Evolutionary conservation across 192 early-diverging fungal species (phyloP).

Genomic region (Jimgerdemannia flammicorona): DNA sequence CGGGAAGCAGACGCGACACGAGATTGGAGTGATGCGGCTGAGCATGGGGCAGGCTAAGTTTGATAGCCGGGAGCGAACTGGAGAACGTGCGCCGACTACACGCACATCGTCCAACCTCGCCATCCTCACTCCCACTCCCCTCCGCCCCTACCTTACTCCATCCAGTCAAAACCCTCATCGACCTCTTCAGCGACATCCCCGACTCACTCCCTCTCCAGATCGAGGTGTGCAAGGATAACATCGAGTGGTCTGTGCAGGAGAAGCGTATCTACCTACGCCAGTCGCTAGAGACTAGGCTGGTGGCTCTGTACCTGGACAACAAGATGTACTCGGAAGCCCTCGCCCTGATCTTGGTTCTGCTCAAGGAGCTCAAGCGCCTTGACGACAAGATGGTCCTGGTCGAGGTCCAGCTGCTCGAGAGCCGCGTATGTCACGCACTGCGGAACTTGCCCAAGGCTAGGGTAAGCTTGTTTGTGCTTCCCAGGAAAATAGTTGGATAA

Average conservation of each 20-base stretch:
- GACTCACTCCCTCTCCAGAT: conserved; percentile 88
- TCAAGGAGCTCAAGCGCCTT: conserved; percentile 96
- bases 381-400: conserved; percentile 99
- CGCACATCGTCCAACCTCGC: neutral
- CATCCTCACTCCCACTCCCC: neutral
- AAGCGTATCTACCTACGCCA: conserved; percentile 97
- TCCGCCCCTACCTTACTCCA: neutral
- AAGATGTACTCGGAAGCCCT: conserved; percentile 94
- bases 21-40: too few species aligned
- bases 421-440: conserved; percentile 88
- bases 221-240: conserved; percentile 87
- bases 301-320: conserved; percentile 86
- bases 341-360: conserved; percentile 72
- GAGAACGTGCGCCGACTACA: neutral
- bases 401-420: conserved; percentile 96
- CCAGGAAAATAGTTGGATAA: too few species aligned
- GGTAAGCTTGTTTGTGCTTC: conserved; percentile 27
- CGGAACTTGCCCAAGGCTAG: conserved; percentile 92
- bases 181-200: conserved; percentile 84
- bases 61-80: neutral
- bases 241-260: conserved; percentile 88
- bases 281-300: conserved; percentile 89
- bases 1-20: too few species aligned
- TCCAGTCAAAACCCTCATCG: conserved; percentile 78
- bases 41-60: too few species aligned